Base-by-base conservation (phyloP, 169 alveolate species). In the Cryptosporidium bovis region DNA sequence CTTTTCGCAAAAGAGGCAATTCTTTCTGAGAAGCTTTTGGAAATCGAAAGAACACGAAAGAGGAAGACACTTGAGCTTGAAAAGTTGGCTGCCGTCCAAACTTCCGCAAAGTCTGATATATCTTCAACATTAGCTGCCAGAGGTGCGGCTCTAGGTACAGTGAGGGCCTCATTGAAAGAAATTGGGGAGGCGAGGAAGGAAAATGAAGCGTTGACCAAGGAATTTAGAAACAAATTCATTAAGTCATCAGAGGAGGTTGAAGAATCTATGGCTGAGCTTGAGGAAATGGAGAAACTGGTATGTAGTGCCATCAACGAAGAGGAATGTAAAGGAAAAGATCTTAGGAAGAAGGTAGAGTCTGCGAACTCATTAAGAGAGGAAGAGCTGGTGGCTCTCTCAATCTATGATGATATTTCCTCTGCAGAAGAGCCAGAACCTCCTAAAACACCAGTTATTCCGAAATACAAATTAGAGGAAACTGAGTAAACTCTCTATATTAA, bases 91-190 rank as follows among this genome's bases (percentile, higher is more conserved):
- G 44, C 58, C 2, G 77, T 55, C 27, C 87, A 77, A 24, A 27
- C 71, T 10, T 31, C 33, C 7, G 77, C 64, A 12, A 56, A 62
- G 36, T 24, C 87, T n/a, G 87, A 77, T 24, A 62, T 77, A 31
- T 58, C 71, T 15, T 68, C 87, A 12, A 10, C 64, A 3, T 60
- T 77, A 60, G 87, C 64, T 60, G 87, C 87, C 29, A 77, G 87
- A 62, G 64, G 44, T 64, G 58, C 87, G 1, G 87, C 87, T 7
- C 33, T 77, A n/a, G 44, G 50, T 29, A 40, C 64, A 13, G 53
- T 77, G 20, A 56, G 64, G 40, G 64, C 44, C 64, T 33, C 87
- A 33, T 48, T 77, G 13, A 44, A 15, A 7, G 87, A 77, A 44
- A 77, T 77, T 56, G 77, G 56, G 29, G 34, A 60, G 40, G 87